phyloP scores from a whole-genome alignment of 192 early-diverging fungal genomes.

The Chytriomyces sp. region DNA sequence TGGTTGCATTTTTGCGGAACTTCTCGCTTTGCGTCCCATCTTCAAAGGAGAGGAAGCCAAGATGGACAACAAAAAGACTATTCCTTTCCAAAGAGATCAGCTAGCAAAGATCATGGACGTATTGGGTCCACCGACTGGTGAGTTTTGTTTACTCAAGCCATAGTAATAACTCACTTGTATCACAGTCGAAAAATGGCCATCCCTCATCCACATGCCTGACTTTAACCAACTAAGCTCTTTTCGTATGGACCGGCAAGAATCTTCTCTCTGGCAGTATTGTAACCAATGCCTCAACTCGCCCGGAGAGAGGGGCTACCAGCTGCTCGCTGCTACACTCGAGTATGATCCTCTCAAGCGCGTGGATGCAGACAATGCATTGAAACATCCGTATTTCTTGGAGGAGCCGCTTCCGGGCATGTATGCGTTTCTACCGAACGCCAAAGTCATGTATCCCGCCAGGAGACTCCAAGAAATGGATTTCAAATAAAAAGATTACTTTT shows the following conservation, averaged over 20 bases:
- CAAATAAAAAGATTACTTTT: constrained; percentile 6
- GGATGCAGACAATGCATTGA: constrained; percentile 83
- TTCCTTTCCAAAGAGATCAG: constrained; percentile 64
- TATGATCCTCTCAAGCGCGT: constrained; percentile 86
- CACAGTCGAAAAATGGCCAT: constrained; percentile 47
- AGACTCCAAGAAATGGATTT: constrained; percentile 15
- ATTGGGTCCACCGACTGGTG: constrained; percentile 84
- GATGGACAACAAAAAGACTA: constrained; percentile 55
- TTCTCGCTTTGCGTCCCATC: constrained; percentile 86
- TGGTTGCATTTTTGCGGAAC: constrained; percentile 96
- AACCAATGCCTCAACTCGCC: not conserved
- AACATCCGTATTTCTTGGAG: constrained; percentile 81
- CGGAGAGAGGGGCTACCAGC: constrained; percentile 72
- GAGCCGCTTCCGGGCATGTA: constrained; percentile 45
- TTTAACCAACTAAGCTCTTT: constrained; percentile 35
- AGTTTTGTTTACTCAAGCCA: constrained; percentile 5
- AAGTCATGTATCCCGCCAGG: constrained; percentile 12
- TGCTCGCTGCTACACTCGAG: constrained; percentile 75
- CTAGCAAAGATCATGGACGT: constrained; percentile 90
- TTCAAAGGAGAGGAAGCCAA: constrained; percentile 94
- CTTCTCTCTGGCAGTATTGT: constrained; percentile 25
- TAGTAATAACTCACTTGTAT: not conserved
- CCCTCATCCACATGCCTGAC: constrained; percentile 43
- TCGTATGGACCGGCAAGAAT: not conserved
- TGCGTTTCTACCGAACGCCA: constrained; percentile 8